Evolutionary conservation across 352 stramenopile genomes (phyloP).

Genomic region (Globisporangium nagaii): DNA sequence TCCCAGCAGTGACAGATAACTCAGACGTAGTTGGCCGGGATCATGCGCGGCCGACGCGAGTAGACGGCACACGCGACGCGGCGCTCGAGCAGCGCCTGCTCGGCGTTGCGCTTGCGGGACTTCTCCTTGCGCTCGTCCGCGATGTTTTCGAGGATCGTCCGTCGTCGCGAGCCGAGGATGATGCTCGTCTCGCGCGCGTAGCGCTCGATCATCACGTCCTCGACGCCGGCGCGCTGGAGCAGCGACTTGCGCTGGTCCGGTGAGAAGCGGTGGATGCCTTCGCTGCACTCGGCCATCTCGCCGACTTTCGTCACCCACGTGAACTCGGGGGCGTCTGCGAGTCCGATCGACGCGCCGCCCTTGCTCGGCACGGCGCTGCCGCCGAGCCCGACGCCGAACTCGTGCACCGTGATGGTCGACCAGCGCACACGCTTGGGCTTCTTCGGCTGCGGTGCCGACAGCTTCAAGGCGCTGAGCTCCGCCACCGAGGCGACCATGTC

Average conservation of each 20-base stretch:
- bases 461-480: neutral
- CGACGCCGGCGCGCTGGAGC: constrained; percentile 28
- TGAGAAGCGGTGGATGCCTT: constrained; percentile 41
- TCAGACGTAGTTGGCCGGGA: constrained; percentile 60
- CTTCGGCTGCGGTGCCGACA: constrained; percentile 1
- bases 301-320: constrained; percentile 44
- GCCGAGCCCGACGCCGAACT: constrained; percentile 38
- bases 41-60: constrained; percentile 55
- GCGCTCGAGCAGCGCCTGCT: constrained; percentile 30
- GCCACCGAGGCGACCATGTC: neutral
- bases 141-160: constrained; percentile 24
- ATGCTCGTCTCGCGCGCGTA: constrained; percentile 42
- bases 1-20: neutral
- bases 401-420: constrained; percentile 43
- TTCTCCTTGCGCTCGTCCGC: constrained; percentile 16
- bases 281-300: constrained; percentile 41
- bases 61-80: constrained; percentile 38
- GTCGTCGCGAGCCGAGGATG: constrained; percentile 34
- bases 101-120: constrained; percentile 39
- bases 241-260: constrained; percentile 25
- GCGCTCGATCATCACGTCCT: constrained; percentile 36
- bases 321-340: constrained; percentile 36
- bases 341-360: constrained; percentile 33
- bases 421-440: constrained; percentile 28
- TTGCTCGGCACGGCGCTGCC: constrained; percentile 33